Evolutionary conservation across 2,329 filamentous ascomycete genomes (phyloP).

Genomic region (Diaporthe citri): DNA sequence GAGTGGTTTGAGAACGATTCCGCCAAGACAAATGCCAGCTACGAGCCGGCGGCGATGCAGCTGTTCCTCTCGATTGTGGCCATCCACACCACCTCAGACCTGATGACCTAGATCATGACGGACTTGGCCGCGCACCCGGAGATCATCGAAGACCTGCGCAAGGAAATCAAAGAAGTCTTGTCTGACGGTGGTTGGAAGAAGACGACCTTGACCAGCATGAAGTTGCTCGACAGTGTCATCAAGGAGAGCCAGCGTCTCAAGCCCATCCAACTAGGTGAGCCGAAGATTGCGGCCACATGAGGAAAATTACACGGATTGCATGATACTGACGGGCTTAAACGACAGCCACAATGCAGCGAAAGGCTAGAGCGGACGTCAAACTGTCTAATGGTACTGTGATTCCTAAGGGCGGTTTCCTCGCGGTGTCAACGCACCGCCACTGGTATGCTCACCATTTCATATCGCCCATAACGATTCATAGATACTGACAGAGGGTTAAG

Average conservation of each 20-base stretch:
- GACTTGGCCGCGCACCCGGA: slow-evolving; percentile 56
- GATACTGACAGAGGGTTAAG: background rate
- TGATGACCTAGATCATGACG: slow-evolving; percentile 52
- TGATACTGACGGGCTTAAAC: too few relatives aligned
- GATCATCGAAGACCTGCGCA: slow-evolving; percentile 53
- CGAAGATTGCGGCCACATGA: background rate
- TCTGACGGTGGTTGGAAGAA: slow-evolving; percentile 48
- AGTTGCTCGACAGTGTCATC: slow-evolving; percentile 56
- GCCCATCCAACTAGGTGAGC: slow-evolving; percentile 1
- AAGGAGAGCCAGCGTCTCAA: slow-evolving; percentile 53
- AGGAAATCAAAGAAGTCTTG: slow-evolving; percentile 55
- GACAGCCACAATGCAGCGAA: slow-evolving; percentile 41
- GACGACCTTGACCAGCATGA: slow-evolving; percentile 52
- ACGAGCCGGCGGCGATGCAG: slow-evolving; percentile 52
- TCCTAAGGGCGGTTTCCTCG: slow-evolving; percentile 39
- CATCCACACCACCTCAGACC: slow-evolving; percentile 57
- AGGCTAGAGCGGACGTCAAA: slow-evolving; percentile 38
- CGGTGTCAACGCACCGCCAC: slow-evolving; percentile 3
- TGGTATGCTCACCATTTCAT: background rate
- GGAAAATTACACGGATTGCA: background rate
- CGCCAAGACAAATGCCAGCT: slow-evolving; percentile 45
- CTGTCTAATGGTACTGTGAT: slow-evolving; percentile 44
- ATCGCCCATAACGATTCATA: too few relatives aligned
- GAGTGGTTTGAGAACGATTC: slow-evolving; percentile 57
- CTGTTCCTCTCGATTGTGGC: slow-evolving; percentile 53